Evolutionary conservation across 2,329 filamentous ascomycete species (phyloP).

Genomic region (Cordyceps militaris): DNA sequence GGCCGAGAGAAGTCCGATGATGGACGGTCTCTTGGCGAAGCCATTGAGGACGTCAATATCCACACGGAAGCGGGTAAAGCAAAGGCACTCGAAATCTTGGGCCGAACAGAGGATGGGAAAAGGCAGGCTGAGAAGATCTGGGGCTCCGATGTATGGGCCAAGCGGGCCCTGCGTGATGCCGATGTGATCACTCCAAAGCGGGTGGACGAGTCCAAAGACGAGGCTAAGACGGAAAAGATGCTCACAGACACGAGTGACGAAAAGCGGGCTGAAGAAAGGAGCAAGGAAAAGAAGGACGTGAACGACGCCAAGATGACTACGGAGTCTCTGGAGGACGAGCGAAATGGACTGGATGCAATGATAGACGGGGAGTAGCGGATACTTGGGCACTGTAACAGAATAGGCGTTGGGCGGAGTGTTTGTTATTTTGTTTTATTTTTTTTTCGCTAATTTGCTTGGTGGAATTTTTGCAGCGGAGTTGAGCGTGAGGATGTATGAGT

Average conservation of each 20-base stretch:
- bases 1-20: not conserved
- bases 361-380: conserved; percentile 33
- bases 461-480: not conserved
- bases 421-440: not conserved
- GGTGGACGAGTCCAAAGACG: conserved; percentile 29
- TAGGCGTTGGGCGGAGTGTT: conserved; percentile 5
- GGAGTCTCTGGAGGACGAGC: conserved; percentile 38
- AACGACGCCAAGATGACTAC: conserved; percentile 29
- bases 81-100: conserved; percentile 46
- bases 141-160: conserved; percentile 41
- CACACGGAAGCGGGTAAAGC: conserved; percentile 39
- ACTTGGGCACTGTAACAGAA: conserved; percentile 7
- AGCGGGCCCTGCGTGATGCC: conserved; percentile 18
- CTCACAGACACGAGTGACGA: conserved; percentile 11
- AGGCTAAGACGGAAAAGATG: conserved; percentile 29
- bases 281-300: conserved; percentile 37
- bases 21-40: conserved; percentile 29
- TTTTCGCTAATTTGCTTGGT: not conserved
- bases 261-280: conserved; percentile 24
- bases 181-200: not conserved
- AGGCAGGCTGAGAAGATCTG: conserved; percentile 44
- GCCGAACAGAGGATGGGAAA: conserved; percentile 43
- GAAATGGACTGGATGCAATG: conserved; percentile 40
- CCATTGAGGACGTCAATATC: conserved; percentile 39
- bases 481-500: conserved; percentile 1